Conservation (phyloP, 2,329 filamentous ascomycete species). For the Venturia aucupariae region DNA sequence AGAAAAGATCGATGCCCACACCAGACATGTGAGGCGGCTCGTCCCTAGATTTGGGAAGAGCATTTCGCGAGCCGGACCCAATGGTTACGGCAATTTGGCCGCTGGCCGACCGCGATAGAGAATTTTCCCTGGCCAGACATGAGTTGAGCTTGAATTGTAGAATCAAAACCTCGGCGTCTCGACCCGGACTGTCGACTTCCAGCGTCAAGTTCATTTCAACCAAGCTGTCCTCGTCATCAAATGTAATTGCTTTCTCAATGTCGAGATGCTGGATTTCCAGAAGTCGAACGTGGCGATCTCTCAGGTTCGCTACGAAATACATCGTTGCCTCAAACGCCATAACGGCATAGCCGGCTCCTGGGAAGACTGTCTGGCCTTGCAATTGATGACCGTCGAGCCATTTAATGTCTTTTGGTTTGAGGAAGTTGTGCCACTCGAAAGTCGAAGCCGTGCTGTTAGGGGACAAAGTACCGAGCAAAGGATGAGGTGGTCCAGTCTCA, state of each 20-base stretch:
- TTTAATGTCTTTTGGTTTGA: conserved; percentile 19
- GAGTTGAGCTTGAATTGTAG: background rate
- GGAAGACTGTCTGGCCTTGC: conserved; percentile 16
- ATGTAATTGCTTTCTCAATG: background rate
- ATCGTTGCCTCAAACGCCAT: conserved; percentile 25
- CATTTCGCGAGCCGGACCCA: background rate
- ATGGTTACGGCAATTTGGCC: background rate
- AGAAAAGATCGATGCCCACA: background rate
- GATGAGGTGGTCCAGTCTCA: background rate
- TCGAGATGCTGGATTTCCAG: background rate
- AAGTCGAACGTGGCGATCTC: background rate
- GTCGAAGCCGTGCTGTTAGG: background rate
- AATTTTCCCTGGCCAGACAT: background rate
- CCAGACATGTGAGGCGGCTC: background rate
- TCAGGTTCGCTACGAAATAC: conserved; percentile 1
- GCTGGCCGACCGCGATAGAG: background rate
- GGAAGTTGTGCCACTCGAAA: conserved; percentile 20
- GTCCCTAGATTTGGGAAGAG: background rate
- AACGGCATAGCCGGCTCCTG: conserved; percentile 17
- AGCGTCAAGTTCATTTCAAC: conserved; percentile 4
- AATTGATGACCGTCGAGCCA: conserved; percentile 21
- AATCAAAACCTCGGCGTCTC: background rate
- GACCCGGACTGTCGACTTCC: background rate
- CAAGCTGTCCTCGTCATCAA: conserved; percentile 1
- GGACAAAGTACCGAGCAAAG: background rate